phyloP scores from a whole-genome alignment of 2,329 filamentous ascomycete genomes.

The Ophiocordyceps robertsii region DNA sequence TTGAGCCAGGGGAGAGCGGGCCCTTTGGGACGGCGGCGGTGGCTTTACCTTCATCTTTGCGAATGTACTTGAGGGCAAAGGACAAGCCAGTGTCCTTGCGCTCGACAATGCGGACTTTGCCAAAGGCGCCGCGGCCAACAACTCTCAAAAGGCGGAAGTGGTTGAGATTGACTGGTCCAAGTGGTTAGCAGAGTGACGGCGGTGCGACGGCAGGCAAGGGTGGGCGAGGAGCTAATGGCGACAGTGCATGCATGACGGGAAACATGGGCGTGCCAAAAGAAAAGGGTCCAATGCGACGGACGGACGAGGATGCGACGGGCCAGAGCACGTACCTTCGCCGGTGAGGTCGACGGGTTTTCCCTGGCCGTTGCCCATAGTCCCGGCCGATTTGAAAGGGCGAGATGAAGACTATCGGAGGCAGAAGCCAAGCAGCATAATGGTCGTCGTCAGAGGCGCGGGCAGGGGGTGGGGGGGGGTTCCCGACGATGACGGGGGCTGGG shows the following conservation, averaged over 20 bases:
- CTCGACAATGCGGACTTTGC: constrained; percentile 97
- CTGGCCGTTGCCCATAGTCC: constrained; percentile 91
- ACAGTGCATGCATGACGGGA: not conserved
- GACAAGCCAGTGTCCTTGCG: constrained; percentile 87
- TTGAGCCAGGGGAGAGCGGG: too few species aligned
- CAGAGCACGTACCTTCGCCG: constrained; percentile 60
- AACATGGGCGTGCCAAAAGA: constrained; percentile 3
- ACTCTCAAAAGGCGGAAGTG: constrained; percentile 93
- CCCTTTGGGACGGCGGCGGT: too few species aligned
- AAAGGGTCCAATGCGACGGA: not conserved
- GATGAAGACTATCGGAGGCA: constrained; percentile 9
- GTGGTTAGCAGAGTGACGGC: not conserved
- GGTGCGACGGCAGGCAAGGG: not conserved
- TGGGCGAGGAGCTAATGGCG: not conserved
- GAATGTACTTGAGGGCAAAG: constrained; percentile 95
- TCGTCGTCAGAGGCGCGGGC: not conserved
- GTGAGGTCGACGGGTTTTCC: constrained; percentile 86
- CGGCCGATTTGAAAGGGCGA: constrained; percentile 11
- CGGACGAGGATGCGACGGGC: not conserved
- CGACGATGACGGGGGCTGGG: constrained; percentile 1
- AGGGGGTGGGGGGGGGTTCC: not conserved
- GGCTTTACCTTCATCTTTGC: constrained; percentile 81
- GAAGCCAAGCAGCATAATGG: constrained; percentile 12
- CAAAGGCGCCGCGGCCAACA: constrained; percentile 94
- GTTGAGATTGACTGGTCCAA: constrained; percentile 70